phyloP scores from a whole-genome alignment of 345 rosid species.

The Pugionium cornutum region DNA sequence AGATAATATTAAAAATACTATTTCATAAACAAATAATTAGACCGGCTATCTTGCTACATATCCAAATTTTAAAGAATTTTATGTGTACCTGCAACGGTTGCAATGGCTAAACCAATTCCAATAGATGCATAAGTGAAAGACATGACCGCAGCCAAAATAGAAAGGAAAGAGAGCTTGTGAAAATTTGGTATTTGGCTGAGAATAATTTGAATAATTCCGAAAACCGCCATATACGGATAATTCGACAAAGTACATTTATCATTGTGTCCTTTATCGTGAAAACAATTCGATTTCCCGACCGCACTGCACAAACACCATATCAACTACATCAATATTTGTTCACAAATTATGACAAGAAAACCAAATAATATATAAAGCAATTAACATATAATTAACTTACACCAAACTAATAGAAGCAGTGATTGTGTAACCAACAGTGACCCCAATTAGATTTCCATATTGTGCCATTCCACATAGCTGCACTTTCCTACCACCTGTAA shows the following conservation, averaged over 20 bases:
- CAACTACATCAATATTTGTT: slow-evolving; percentile 25
- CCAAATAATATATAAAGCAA: no score
- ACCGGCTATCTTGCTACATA: no score
- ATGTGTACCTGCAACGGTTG: slow-evolving; percentile 45
- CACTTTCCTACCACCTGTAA: slow-evolving; percentile 67
- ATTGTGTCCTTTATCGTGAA: slow-evolving; percentile 60
- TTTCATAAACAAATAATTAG: no score
- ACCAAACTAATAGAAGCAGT: slow-evolving; percentile 96
- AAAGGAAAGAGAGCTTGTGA: slow-evolving; percentile 85
- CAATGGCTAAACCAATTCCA: slow-evolving; percentile 80
- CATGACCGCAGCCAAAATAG: slow-evolving; percentile 83
- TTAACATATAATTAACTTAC: slow-evolving; percentile 79
- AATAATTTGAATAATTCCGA: slow-evolving; percentile 65
- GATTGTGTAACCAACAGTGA: slow-evolving; percentile 82
- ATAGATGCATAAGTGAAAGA: slow-evolving; percentile 76
- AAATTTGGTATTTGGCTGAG: slow-evolving; percentile 87
- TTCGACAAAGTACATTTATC: slow-evolving; percentile 54
- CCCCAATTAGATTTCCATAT: slow-evolving; percentile 67
- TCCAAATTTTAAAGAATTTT: no score
- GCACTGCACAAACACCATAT: slow-evolving; percentile 76
- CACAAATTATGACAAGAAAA: no score
- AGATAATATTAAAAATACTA: no score
- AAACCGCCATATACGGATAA: slow-evolving; percentile 64
- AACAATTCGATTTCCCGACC: slow-evolving; percentile 69
- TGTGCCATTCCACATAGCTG: slow-evolving; percentile 83